Evolutionary conservation across 2,329 filamentous ascomycete species (phyloP).

Genomic region (Ophiostoma triangulosporum): DNA sequence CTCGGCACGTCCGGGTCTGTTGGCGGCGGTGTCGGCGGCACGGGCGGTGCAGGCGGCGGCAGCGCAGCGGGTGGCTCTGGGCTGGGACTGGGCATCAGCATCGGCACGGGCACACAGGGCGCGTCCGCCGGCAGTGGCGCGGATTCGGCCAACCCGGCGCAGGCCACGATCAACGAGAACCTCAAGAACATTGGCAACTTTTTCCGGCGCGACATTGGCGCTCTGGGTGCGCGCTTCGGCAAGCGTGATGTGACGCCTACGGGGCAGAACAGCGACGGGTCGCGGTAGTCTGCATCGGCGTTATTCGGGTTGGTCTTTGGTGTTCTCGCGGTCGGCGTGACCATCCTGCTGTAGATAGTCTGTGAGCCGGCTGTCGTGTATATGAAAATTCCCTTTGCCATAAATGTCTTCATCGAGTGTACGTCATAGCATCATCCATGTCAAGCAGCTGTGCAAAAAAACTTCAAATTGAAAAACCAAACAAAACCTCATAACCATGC

Average conservation of each 20-base stretch:
- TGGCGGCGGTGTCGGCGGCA: conserved; percentile 18
- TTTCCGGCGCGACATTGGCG: conserved; percentile 76
- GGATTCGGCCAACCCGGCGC: conserved; percentile 26
- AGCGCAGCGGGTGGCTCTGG: background rate
- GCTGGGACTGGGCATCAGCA: conserved; percentile 7
- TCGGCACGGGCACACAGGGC: background rate
- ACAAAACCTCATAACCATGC: background rate
- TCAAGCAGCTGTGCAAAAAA: background rate
- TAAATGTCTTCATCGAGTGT: no score
- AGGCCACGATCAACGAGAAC: conserved; percentile 78
- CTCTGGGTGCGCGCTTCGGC: conserved; percentile 60
- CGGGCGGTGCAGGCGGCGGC: conserved; percentile 19
- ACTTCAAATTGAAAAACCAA: background rate
- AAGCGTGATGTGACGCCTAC: conserved; percentile 36
- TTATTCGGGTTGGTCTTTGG: background rate
- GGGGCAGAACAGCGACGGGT: conserved; percentile 9
- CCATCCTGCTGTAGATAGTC: no score
- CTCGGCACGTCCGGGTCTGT: conserved; percentile 46
- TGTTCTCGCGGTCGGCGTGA: no score
- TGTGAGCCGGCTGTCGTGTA: no score
- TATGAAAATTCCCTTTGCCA: no score
- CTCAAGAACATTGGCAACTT: conserved; percentile 93
- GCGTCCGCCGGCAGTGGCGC: conserved; percentile 4
- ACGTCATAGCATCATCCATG: conserved; percentile 5
- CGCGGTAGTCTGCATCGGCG: background rate